Evolutionary conservation across 352 stramenopile species (phyloP), one percentile per base, ranked within the genome.

Genomic region (Globisporangium cystogenes): DNA sequence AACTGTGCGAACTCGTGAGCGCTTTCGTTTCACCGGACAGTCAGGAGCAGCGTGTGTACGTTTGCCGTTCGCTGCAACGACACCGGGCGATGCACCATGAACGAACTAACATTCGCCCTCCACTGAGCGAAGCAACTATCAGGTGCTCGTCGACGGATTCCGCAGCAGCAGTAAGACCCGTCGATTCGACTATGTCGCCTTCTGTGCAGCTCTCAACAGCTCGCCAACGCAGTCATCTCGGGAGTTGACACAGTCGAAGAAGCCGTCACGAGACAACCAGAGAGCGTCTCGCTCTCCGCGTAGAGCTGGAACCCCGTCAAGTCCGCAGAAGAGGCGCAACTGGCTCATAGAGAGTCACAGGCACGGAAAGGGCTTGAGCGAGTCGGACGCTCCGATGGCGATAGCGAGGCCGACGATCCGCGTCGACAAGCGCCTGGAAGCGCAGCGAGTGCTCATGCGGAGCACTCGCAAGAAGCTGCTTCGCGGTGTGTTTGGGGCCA

Each of bases 401-500:
- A 7, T 18, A 33, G 3, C 47, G n/a, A 55, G 67, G 1, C 51
- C 23, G 4, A 51, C 20, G 14, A 81, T 87, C 26, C 74, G 72
- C 4, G 60, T 86, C 1, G 74, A 86, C 40, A 57, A 63, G 16
- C 68, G 72, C 12, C 48, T 88, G 4, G 74, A 86, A 48, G 66
- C 60, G 0, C 77, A 86, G 47, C 64, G 72, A 0, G 35, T 84
- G 18, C 48, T 82, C 2, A 68, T 63, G 39, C 59, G 72, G 21
- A 78, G 68, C 35, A 72, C 86, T 44, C 74, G 74, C 6, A 64
- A 63, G 14, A 88, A 88, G 57, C 59, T 86, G 10, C 59, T 86
- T 11, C 68, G 55, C 14, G 76, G 76, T 0, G 50, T 84, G 5
- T 42, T 74, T 27, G 62, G 69, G 4, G 31, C 56, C 7, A 55